Base-by-base conservation (phyloP, 1,284 basidiomycete genomes). In the Trametes polyzona region DNA sequence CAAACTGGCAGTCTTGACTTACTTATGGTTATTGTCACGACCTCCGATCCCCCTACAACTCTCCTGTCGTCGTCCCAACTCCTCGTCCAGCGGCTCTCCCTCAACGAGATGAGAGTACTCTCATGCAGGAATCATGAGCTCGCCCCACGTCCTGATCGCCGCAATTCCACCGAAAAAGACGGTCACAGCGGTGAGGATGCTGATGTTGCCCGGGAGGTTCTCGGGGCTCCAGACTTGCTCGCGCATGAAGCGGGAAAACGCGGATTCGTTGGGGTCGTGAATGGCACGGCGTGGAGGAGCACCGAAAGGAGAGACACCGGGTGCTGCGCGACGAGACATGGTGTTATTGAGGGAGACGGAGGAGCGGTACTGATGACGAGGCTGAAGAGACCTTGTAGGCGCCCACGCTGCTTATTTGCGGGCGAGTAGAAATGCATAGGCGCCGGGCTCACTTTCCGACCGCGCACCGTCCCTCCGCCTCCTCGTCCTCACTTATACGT, bases 131-230 rank as follows among this genome's bases (percentile, higher is more conserved):
- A 90, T 80, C 74, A 90, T 80, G 52, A 90, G 69, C 43, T 88
- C 87, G n/a, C 89, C 90, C 83, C 84, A 92, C 24, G 80, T 80
- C 71, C 90, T 80, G 29, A 85, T 80, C 11, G 76, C 80, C 47
- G 84, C 70, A 57, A 92, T 83, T 5, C 88, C 87, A 21, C 81
- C 87, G 21, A 83, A 72, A 66, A 92, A 92, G 58, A 90, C 71
- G 12, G 78, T 76, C 11, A 87, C 72, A 19, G 86, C 86, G 10
- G 84, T 83, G 35, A 84, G 63, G 61, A 92, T 81, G 67, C 79
- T 88, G 65, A 90, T 66, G 69, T 92, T 92, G 56, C 89, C 89
- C 14, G 80, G 75, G 21, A 88, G 65, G 71, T 92, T 90, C 63
- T 91, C 88, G 7, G 86, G 85, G 41, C 87, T 79, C 56, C 81